A percentile compares a stretch with the other conserved stretches of the same genome.
Conservation (phyloP, 2,329 filamentous ascomycete genomes). For the Ploettnerulaceae sp. region DNA sequence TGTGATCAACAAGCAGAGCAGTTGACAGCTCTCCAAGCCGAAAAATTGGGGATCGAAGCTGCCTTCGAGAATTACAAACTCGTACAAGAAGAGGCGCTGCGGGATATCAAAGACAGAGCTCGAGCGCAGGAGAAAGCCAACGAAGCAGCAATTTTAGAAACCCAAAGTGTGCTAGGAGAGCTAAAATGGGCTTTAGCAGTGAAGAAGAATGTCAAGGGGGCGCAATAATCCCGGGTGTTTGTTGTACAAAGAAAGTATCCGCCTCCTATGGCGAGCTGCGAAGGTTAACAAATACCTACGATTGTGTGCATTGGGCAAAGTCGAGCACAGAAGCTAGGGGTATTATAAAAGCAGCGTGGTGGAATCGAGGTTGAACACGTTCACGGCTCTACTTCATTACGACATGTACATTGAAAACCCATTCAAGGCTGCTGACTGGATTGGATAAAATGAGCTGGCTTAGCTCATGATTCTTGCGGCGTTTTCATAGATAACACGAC, state of each 20-base stretch:
- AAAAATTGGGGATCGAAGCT: constrained; percentile 57
- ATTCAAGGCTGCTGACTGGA: too few species aligned
- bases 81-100: constrained; percentile 57
- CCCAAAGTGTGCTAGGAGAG: constrained; percentile 58
- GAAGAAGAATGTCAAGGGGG: constrained; percentile 55
- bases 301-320: too few species aligned
- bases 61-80: constrained; percentile 61
- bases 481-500: not conserved
- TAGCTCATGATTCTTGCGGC: constrained; percentile 1
- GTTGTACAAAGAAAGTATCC: not conserved
- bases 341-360: too few species aligned
- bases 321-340: not conserved
- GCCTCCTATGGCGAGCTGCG: not conserved
- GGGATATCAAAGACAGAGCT: constrained; percentile 54
- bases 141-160: constrained; percentile 51
- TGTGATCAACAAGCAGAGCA: constrained; percentile 70
- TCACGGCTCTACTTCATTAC: constrained; percentile 5
- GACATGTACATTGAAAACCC: too few species aligned
- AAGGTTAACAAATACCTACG: not conserved
- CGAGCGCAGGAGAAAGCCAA: constrained; percentile 56
- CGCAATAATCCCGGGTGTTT: constrained; percentile 39
- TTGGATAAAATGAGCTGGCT: constrained; percentile 1
- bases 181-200: constrained; percentile 69
- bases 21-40: constrained; percentile 52
- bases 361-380: too few species aligned